Evolutionary conservation across 176 grass and related monocot species (phyloP).

Genomic region (Areca catechu): DNA sequence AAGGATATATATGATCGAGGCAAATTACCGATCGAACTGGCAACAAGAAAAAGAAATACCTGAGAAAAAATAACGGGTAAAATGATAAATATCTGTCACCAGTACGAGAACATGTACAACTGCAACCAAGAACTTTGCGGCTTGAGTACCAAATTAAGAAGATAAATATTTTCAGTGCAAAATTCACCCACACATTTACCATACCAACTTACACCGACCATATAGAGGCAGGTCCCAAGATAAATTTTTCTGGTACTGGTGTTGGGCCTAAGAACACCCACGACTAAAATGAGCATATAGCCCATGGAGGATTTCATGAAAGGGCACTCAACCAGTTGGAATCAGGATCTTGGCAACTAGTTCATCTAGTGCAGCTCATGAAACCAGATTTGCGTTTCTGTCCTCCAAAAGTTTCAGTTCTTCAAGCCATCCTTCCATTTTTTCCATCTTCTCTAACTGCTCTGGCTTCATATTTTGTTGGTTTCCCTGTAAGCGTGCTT

Average conservation of each 20-base stretch:
- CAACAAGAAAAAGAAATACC: too few species aligned
- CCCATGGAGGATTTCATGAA: not conserved
- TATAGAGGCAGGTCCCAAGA: not conserved
- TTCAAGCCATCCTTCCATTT: conserved; percentile 62
- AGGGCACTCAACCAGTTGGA: not conserved
- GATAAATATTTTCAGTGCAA: not conserved
- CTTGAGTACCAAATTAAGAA: not conserved
- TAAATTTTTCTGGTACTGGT: not conserved
- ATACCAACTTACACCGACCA: not conserved
- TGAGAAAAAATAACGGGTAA: too few species aligned
- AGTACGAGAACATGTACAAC: too few species aligned
- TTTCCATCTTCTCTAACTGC: conserved; percentile 63
- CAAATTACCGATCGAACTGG: too few species aligned
- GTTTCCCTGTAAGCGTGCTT: conserved; percentile 58
- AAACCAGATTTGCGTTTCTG: conserved; percentile 24
- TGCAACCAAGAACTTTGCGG: too few species aligned
- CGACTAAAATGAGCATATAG: not conserved
- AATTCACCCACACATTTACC: not conserved
- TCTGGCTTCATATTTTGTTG: conserved; percentile 56
- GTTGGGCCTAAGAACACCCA: conserved; percentile 1
- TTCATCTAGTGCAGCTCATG: not conserved
- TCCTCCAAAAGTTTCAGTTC: conserved; percentile 86
- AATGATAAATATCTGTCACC: too few species aligned
- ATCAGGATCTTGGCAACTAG: not conserved
- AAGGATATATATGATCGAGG: too few species aligned